Evolutionary conservation across 345 rosid genomes (phyloP), one percentile per base, ranked within the genome.

Genomic region (Orychophragmus violaceus): DNA sequence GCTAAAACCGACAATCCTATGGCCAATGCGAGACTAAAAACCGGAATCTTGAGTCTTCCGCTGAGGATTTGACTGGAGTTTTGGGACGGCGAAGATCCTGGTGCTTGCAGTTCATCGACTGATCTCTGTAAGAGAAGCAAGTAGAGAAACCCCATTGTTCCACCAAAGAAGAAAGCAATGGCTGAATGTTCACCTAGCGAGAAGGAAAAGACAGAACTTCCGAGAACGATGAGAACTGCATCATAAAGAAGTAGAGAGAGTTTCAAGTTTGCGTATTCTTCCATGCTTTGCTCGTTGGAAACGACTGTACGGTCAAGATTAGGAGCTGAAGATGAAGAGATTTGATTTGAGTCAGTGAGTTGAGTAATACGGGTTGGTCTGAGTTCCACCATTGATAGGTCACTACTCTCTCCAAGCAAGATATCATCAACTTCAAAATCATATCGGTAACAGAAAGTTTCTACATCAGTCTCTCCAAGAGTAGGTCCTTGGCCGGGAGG

Each of bases 221-320:
- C 96, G 0, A 66, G 8, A 29, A 78, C 23, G 41, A 86, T 78
- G 49, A 93, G 81, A 69, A 66, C 10, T 3, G 61, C 79, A 60
- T 76, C 79, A 12, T 76, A 76, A 5, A 76, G 76, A 30, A 93
- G 68, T 76, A 89, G 68, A 21, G 98, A 93, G 63, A 81, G 52
- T 67, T 93, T 93, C 82, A 93, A 74, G 78, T 83, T 85, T 53
- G 83, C 77, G 27, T 93, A 93, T 54, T 86, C 90, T 79, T 78
- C 86, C 97, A 93, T 82, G 84, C 94, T 89, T 79, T 89, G 79
- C 69, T 89, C 85, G 2, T 76, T 85, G 7, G 91, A 81, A 5
- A 78, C 55, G 3, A 4, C 33, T 42, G 59, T 29, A 56, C 37
- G 5, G 24, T 52, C 68, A 24, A 53, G 29, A 24, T 17, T 22